Evolutionary conservation across 2,329 filamentous ascomycete genomes (phyloP).

Genomic region (Colletotrichum camelliae): DNA sequence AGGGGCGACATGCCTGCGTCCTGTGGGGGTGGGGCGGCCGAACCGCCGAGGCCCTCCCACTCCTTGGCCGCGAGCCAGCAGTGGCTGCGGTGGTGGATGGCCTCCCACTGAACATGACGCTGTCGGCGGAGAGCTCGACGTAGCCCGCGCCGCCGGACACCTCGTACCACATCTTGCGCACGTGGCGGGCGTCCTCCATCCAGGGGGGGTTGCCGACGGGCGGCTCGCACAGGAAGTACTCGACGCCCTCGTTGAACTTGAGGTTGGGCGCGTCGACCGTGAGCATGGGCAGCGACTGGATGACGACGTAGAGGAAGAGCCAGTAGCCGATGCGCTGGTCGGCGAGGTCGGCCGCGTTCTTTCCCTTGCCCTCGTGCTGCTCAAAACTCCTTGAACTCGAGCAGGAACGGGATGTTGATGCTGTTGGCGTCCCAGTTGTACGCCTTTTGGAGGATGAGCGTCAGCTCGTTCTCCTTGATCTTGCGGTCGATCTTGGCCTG

Average conservation of each 20-base stretch:
- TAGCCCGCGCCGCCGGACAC: constrained; percentile 66
- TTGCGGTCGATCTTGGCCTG: constrained; percentile 75
- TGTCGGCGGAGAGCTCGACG: constrained; percentile 65
- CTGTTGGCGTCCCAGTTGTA: constrained; percentile 78
- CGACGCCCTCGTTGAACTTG: constrained; percentile 72
- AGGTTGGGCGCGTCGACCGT: constrained; percentile 77
- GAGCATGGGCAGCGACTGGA: constrained; percentile 79
- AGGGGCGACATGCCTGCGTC: constrained; percentile 43
- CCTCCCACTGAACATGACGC: constrained; percentile 66
- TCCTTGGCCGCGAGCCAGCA: constrained; percentile 59
- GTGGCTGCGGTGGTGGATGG: constrained; percentile 63
- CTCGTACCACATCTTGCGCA: constrained; percentile 76
- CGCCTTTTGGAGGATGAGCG: constrained; percentile 76
- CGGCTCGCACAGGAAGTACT: constrained; percentile 83
- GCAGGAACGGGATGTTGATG: constrained; percentile 65
- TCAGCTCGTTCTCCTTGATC: constrained; percentile 80
- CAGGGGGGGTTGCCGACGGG: constrained; percentile 77
- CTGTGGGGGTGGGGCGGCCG: constrained; percentile 27
- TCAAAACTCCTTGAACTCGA: constrained; percentile 75
- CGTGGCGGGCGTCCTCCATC: constrained; percentile 68
- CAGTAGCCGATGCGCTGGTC: constrained; percentile 79
- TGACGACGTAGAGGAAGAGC: constrained; percentile 80
- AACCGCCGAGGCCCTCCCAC: constrained; percentile 48
- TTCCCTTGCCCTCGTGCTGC: constrained; percentile 68
- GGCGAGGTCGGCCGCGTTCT: constrained; percentile 68